Conservation (phyloP, 2,329 filamentous ascomycete genomes). For the Colletotrichum agaves region DNA sequence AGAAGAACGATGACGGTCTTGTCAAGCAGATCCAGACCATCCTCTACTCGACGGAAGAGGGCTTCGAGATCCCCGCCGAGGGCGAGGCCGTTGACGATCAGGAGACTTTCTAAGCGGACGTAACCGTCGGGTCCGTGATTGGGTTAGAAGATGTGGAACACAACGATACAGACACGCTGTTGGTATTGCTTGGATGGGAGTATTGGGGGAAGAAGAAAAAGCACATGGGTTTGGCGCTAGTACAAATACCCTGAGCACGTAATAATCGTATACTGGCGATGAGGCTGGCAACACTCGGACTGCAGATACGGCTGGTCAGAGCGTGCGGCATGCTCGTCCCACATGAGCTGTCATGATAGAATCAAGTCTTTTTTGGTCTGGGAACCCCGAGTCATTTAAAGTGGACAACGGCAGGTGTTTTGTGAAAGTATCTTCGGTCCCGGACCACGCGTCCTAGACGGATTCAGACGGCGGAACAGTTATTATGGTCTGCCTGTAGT, state of each 20-base stretch:
- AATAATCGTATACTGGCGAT: constrained; percentile 36
- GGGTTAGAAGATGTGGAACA: not conserved
- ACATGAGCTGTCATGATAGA: constrained; percentile 32
- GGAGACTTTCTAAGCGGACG: constrained; percentile 74
- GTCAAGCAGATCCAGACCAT: constrained; percentile 97
- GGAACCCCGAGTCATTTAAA: constrained; percentile 12
- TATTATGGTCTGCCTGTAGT: not conserved
- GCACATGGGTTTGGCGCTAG: constrained; percentile 35
- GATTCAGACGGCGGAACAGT: not conserved
- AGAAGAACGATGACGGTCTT: constrained; percentile 91
- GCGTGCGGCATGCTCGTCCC: constrained; percentile 13
- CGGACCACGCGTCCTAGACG: constrained; percentile 16
- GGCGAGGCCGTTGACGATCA: constrained; percentile 78
- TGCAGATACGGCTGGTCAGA: constrained; percentile 15
- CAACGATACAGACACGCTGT: not conserved
- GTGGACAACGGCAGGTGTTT: not conserved
- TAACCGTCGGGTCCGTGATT: not conserved
- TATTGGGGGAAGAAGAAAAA: constrained; percentile 28
- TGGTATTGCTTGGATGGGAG: not conserved
- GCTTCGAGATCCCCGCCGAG: constrained; percentile 90
- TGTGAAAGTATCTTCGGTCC: not conserved
- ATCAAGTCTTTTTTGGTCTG: constrained; percentile 27
- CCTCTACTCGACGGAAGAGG: constrained; percentile 94
- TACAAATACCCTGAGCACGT: constrained; percentile 36
- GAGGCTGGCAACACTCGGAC: constrained; percentile 24